A percentile compares a stretch with the other conserved stretches of the same genome.
These are phyloP conservation scores for Colletotrichum coccodes DNA, from an alignment of 2,329 filamentous ascomycete species.

Conservation along the genomic window DNA sequence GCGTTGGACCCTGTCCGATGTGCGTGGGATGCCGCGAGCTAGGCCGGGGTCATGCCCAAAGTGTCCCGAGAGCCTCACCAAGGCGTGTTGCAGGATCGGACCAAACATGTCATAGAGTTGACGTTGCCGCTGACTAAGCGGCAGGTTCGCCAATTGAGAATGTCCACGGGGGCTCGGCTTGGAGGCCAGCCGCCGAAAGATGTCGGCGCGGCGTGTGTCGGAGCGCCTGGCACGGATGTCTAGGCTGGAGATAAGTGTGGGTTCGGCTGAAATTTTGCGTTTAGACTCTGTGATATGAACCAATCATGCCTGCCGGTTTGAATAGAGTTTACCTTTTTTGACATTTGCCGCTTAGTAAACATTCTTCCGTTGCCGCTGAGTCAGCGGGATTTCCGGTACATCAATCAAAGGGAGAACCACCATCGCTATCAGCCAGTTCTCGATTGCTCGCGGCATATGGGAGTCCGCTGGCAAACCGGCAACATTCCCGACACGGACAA, in stretches of 20 bases:
- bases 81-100: background rate
- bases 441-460: conserved; percentile 1
- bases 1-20: conserved; percentile 15
- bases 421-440: background rate
- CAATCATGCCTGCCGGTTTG: background rate
- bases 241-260: background rate
- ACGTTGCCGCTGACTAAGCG: conserved; percentile 18
- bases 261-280: conserved; percentile 2
- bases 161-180: background rate
- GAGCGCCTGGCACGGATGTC: conserved; percentile 2
- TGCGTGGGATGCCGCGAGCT: conserved; percentile 7
- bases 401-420: conserved; percentile 22
- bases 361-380: background rate
- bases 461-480: background rate
- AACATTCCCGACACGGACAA: background rate
- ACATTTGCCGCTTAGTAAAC: background rate
- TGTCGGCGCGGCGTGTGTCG: conserved; percentile 17
- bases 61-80: conserved; percentile 4
- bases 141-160: background rate
- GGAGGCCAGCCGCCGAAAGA: background rate
- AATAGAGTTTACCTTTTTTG: background rate
- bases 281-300: background rate
- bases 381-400: conserved; percentile 25
- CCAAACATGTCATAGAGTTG: background rate
- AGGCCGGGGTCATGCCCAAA: conserved; percentile 1